These are phyloP conservation scores for Podospora pseudoanserina DNA, from an alignment of 495 filamentous ascomycete species.

Conservation along the genomic window DNA sequence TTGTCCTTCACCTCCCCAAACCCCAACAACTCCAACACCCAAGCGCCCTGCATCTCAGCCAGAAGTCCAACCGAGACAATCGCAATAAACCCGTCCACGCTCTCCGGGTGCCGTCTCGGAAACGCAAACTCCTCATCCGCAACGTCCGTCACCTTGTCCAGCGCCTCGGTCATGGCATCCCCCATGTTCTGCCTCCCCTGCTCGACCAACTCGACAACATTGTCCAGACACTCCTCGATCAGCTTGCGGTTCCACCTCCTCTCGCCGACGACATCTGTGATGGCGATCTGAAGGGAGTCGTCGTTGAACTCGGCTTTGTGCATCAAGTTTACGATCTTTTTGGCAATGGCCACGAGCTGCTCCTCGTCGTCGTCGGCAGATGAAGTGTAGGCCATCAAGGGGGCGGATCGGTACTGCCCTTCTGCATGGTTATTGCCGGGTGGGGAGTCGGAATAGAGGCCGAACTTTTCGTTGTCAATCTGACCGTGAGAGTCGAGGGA, in stretches of 20 bases:
- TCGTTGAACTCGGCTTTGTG: slow-evolving; percentile 19
- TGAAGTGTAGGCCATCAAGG: not conserved
- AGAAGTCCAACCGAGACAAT: slow-evolving; percentile 23
- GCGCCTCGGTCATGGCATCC: slow-evolving; percentile 20
- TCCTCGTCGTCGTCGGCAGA: not conserved
- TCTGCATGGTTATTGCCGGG: not conserved
- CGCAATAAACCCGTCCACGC: slow-evolving; percentile 25
- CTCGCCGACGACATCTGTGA: slow-evolving; percentile 10
- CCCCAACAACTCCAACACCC: slow-evolving; percentile 26
- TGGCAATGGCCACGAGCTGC: slow-evolving; percentile 11
- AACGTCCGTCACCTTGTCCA: slow-evolving; percentile 21
- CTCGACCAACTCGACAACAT: slow-evolving; percentile 23
- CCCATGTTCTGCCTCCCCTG: slow-evolving; percentile 18
- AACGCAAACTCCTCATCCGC: slow-evolving; percentile 24
- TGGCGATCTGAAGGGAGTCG: slow-evolving; percentile 16
- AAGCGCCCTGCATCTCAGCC: slow-evolving; percentile 22
- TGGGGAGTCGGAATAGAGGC: not conserved
- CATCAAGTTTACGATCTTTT: slow-evolving; percentile 16
- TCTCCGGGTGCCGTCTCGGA: slow-evolving; percentile 18
- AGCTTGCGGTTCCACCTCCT: slow-evolving; percentile 20
- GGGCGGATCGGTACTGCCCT: not conserved
- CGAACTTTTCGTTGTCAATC: not conserved
- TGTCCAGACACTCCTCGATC: slow-evolving; percentile 23
- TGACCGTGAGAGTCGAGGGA: not conserved
- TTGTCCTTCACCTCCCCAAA: slow-evolving; percentile 19